Base-by-base conservation (phyloP, 2,329 filamentous ascomycete genomes). In the Tothia fuscella region DNA sequence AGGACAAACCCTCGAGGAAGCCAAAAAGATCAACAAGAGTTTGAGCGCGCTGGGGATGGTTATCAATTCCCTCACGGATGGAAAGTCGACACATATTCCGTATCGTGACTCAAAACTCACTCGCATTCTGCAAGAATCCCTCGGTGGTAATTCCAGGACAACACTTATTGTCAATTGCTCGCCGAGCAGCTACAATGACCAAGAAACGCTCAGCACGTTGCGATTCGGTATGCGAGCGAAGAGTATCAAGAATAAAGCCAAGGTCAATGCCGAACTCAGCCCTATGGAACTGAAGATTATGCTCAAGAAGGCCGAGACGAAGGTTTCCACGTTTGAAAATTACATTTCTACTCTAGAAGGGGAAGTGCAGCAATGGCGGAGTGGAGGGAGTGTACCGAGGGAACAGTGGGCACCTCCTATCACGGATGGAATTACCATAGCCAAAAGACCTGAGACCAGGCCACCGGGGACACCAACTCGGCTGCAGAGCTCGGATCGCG, bases 21-120 rank as follows among this genome's bases (percentile, higher is more conserved):
- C 91, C 47, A 96, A 96, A 72, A 98, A 98, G 73, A 98, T 98
- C 74, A 98, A 98, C 74, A 96, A 96, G 74, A 95, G 87, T 72
- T 74, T 98, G 68, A 95, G 88, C 66, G 88, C 91, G 42, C 73
- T 98, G 46, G 91, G 91, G 55, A 96, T 95, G 88, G 91, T 96
- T 66, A 98, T 98, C 72, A 96, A 96, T 64, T 78, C 88, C 41
- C 68, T 98, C 53, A 95, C 91, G 3, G 91, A 96, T 60, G 89
- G 88, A 58, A 95, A 93, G 82, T 94, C 88, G 31, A 87, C 82
- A 34, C 88, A 96, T 56, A 75, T 98, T 49, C 91, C 91, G 1
- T 98, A 96, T 63, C 81, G 91, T 72, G 91, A 98, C 65, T 96
- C 89, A 35, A 96, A 96, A 63, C 78, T 98, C 56, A 98, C 91